These are phyloP conservation scores for Fistulina hepatica DNA, from an alignment of 1,284 basidiomycete genomes.

Conservation along the genomic window DNA sequence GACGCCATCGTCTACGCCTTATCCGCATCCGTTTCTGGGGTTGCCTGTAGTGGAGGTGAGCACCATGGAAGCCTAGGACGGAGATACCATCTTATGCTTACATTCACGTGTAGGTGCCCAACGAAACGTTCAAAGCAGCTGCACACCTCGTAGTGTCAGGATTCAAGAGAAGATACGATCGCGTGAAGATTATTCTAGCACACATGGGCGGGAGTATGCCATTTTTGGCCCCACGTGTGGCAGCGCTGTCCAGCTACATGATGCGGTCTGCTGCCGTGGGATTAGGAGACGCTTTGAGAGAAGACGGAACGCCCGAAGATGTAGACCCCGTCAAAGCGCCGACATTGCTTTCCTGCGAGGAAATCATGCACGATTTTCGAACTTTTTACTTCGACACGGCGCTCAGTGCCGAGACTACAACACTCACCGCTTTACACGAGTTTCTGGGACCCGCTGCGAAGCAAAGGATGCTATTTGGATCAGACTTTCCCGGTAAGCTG, in stretches of 20 bases:
- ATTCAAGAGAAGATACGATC: conserved; percentile 46
- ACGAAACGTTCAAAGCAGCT: conserved; percentile 70
- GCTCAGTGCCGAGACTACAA: conserved; percentile 42
- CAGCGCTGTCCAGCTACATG: conserved; percentile 54
- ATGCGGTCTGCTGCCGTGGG: conserved; percentile 31
- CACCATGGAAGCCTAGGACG: conserved; percentile 9
- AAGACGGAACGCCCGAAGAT: neutral
- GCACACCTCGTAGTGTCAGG: conserved; percentile 62
- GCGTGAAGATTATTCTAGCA: conserved; percentile 53
- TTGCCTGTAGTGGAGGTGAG: conserved; percentile 63
- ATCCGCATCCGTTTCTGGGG: conserved; percentile 49
- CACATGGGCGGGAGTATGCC: conserved; percentile 57
- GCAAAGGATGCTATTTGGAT: neutral
- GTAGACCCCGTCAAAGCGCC: no score
- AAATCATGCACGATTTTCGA: conserved; percentile 55
- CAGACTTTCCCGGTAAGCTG: neutral
- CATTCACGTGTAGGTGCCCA: conserved; percentile 43
- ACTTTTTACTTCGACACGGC: conserved; percentile 65
- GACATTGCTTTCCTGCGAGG: no score
- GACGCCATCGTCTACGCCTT: conserved; percentile 48
- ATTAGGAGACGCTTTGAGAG: conserved; percentile 7
- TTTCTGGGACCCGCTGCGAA: neutral
- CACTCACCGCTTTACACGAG: conserved; percentile 19
- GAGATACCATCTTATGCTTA: conserved; percentile 3
- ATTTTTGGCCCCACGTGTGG: conserved; percentile 53